phyloP scores from a whole-genome alignment of 1,284 basidiomycete genomes.

The Heterobasidion parviporum region DNA sequence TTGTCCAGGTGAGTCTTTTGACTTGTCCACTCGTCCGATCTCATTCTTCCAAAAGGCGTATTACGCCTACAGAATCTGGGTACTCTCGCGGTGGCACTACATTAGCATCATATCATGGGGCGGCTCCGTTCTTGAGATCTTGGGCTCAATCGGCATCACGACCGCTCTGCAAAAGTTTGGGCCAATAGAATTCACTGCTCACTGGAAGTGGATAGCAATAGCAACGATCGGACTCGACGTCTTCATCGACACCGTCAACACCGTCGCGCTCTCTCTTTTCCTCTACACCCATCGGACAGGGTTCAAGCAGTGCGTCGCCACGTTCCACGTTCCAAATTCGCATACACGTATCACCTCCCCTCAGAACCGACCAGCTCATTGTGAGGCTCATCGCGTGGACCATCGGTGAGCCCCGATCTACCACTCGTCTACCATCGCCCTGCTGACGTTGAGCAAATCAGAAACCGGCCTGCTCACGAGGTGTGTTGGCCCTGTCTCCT shows the following conservation, averaged over 20 bases:
- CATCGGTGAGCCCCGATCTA: neutral
- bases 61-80: neutral
- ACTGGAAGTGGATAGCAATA: neutral
- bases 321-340: neutral
- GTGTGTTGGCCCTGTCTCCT: neutral
- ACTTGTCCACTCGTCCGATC: neutral
- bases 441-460: neutral
- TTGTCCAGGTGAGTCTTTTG: neutral
- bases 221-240: neutral
- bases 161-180: neutral
- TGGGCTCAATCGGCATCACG: neutral
- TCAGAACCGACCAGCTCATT: neutral
- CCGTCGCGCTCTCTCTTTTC: neutral
- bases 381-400: neutral
- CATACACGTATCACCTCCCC: neutral
- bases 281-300: neutral
- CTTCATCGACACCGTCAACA: neutral
- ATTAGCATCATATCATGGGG: neutral
- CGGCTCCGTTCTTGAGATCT: neutral
- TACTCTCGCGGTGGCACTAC: neutral
- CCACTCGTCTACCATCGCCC: neutral
- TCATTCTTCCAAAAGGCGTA: neutral
- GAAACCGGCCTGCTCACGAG: neutral
- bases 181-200: neutral
- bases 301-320: neutral